Evolutionary conservation across 306 rosid species (phyloP).

Genomic region (Cercis canadensis): DNA sequence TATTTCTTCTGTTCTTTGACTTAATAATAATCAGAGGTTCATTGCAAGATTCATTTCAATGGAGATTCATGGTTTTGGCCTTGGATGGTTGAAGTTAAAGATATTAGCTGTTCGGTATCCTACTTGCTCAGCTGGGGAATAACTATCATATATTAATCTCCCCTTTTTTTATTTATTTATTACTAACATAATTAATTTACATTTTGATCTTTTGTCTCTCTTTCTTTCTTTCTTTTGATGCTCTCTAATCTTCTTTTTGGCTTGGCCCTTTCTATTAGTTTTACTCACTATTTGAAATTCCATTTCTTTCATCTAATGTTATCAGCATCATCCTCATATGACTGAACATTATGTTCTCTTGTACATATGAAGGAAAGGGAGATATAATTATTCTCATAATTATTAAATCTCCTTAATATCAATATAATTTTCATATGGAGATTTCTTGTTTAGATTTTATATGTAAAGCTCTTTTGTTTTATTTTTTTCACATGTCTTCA

Average conservation of each 20-base stretch:
- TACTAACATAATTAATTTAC: slow-evolving; percentile 18
- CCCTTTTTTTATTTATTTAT: slow-evolving; percentile 4
- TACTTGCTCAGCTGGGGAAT: slow-evolving; percentile 45
- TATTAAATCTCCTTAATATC: slow-evolving; percentile 25
- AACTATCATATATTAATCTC: slow-evolving; percentile 26
- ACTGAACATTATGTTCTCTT: slow-evolving; percentile 12
- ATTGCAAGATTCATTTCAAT: slow-evolving; percentile 49
- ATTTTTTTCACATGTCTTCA: slow-evolving; percentile 1
- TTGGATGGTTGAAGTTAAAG: slow-evolving; percentile 57
- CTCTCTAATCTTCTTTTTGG: slow-evolving; percentile 2
- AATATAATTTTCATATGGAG: slow-evolving; percentile 16
- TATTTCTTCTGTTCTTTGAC: slow-evolving; percentile 55
- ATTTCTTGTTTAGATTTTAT: slow-evolving; percentile 22
- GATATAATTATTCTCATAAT: not conserved
- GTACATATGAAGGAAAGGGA: not conserved
- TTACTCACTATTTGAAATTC: slow-evolving; percentile 12
- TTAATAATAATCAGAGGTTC: slow-evolving; percentile 48
- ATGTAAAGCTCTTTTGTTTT: slow-evolving; percentile 1
- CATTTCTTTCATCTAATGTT: not conserved
- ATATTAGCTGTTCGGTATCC: slow-evolving; percentile 64
- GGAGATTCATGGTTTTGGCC: slow-evolving; percentile 63
- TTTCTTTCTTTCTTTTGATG: not conserved
- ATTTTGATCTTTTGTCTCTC: slow-evolving; percentile 2
- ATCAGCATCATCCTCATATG: slow-evolving; percentile 5
- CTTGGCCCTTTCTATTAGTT: slow-evolving; percentile 9